Conservation (phyloP, 345 rosid species). For the Anacardium occidentale region DNA sequence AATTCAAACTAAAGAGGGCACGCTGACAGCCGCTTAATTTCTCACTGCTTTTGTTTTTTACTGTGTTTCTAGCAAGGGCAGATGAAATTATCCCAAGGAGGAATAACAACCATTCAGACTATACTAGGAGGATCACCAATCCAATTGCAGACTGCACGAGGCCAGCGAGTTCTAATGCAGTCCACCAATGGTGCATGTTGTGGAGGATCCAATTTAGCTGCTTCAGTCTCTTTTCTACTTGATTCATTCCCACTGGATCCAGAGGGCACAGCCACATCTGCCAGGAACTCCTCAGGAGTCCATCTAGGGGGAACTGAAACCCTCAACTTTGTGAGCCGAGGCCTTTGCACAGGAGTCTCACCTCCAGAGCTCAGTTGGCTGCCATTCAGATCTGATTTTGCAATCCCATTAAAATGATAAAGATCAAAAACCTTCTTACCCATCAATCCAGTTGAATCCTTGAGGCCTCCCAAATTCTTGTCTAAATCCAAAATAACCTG, state of each 20-base stretch:
- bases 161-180: conserved; percentile 92
- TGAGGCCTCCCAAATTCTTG: conserved; percentile 73
- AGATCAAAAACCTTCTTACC: conserved; percentile 95
- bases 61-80: conserved; percentile 9
- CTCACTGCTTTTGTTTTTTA: neutral
- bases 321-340: conserved; percentile 85
- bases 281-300: conserved; percentile 95
- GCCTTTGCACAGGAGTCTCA: conserved; percentile 74
- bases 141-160: conserved; percentile 92
- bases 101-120: conserved; percentile 46
- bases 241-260: conserved; percentile 38
- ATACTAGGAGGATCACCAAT: conserved; percentile 94
- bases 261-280: conserved; percentile 49
- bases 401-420: conserved; percentile 96
- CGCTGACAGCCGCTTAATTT: neutral
- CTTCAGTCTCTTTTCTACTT: conserved; percentile 50
- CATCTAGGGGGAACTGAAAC: conserved; percentile 99
- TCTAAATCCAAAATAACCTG: conserved; percentile 82
- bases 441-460: conserved; percentile 90
- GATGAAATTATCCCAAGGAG: neutral
- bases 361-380: conserved; percentile 50
- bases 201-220: conserved; percentile 60
- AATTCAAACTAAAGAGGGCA: conserved; percentile 7
- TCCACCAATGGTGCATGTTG: conserved; percentile 97
- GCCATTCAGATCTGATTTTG: conserved; percentile 85